Percentiles rank a stretch among this genome's conserved stretches.
Conservation (phyloP, 1,139 yeast species). For the Zygosaccharomyces sapae region DNA sequence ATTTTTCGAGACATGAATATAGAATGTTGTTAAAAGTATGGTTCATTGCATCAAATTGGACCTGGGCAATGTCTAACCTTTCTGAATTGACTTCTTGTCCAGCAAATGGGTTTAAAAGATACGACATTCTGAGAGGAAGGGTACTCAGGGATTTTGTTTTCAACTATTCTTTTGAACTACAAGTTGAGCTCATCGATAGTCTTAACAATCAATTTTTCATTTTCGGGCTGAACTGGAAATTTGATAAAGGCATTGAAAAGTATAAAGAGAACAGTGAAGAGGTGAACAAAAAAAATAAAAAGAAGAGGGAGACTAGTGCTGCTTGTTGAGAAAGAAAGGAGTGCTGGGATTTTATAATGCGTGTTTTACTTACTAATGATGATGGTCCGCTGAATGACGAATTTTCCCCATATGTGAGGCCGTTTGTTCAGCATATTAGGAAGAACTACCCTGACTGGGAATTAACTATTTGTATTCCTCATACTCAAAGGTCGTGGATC, state of each 20-base stretch:
- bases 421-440: conserved; percentile 66
- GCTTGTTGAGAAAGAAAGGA: not conserved
- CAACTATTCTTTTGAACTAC: not conserved
- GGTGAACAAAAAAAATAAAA: not conserved
- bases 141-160: not conserved
- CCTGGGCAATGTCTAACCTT: conserved; percentile 63
- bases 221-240: not conserved
- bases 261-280: too few species aligned
- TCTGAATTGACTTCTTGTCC: conserved; percentile 59
- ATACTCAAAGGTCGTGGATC: conserved; percentile 85
- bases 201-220: not conserved
- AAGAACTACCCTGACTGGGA: conserved; percentile 70
- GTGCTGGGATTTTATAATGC: conserved; percentile 14
- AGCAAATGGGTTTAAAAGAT: conserved; percentile 48
- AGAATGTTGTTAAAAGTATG: conserved; percentile 59
- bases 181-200: not conserved
- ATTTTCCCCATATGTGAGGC: conserved; percentile 83
- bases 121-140: conserved; percentile 48
- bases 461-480: conserved; percentile 80
- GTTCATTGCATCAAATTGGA: conserved; percentile 72
- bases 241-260: not conserved
- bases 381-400: conserved; percentile 87
- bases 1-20: conserved; percentile 58
- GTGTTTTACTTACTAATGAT: conserved; percentile 65
- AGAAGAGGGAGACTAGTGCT: not conserved